Evolutionary conservation across 225 moss, liverwort and hornwort species (phyloP), one percentile per base, ranked within the genome.

Genomic region (Lunularia cruciata): DNA sequence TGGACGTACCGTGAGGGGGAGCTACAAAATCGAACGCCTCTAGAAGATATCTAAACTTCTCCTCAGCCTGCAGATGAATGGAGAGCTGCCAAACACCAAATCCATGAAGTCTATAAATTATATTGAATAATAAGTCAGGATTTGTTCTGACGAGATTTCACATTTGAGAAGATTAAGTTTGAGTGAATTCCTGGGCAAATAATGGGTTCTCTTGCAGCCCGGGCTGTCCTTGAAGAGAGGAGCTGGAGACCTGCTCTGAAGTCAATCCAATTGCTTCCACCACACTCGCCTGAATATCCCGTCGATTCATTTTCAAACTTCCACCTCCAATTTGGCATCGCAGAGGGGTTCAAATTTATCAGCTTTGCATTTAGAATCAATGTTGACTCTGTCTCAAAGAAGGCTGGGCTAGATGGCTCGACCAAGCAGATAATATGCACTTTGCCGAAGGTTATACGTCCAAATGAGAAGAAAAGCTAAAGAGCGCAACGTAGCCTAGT

Each of bases 1-100:
- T 32, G 32, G 0, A 30, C 72, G 56, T 88, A 95, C 95, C 98
- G 64, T 98, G 98, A 49, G 98, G 98, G 69, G 98, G 98, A 78
- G 98, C 93, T 81, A 93, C 98, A 63, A 98, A 84, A 71, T 98
- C 98, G 37, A 93, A 81, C 9, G 91, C 98, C 71, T 98, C 98
- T 57, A 98, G 72, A 47, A 98, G 87, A 73, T 91, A 98, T 28
- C 98, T 93, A 72, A 98, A 98, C 73, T 98, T 93, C 59, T 93
- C 89, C 73, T 98, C 86, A 22, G 89, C 93, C 93, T 96, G 92
- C 33, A 68, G 26, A 71, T 3, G 19, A 15, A 14, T 20, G 2
- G 13, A 3, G 2, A 48, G 19, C 19, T 14, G 19, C 22, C 6
- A 48, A 1, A 48, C 5, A 48, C 15, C 3, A 48, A 18, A 1